Conservation (phyloP, 768 basidiomycete genomes). For the Dentipellis fragilis region DNA sequence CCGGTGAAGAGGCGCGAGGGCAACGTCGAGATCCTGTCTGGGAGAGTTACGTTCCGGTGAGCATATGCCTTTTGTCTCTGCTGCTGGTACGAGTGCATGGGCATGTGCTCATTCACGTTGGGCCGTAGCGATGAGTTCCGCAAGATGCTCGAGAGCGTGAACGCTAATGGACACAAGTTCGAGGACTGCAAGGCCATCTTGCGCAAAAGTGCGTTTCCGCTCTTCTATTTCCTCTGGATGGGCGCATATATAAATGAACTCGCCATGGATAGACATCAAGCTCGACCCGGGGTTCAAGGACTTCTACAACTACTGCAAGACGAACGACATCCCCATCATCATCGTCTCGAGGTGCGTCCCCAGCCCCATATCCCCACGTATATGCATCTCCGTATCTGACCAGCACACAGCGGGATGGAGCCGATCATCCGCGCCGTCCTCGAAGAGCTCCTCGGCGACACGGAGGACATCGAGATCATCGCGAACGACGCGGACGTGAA, state of each 20-base stretch:
- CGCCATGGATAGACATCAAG: constrained; percentile 69
- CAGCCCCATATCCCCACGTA: neutral
- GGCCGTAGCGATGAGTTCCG: constrained; percentile 70
- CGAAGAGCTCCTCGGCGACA: constrained; percentile 68
- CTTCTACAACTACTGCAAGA: constrained; percentile 80
- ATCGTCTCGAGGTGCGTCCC: constrained; percentile 85
- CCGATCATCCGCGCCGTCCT: constrained; percentile 89
- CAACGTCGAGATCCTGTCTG: constrained; percentile 65
- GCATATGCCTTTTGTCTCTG: neutral
- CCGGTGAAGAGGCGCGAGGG: constrained; percentile 58
- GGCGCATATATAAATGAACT: constrained; percentile 8
- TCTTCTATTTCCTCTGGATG: neutral
- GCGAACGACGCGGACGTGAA: constrained; percentile 78
- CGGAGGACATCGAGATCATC: constrained; percentile 78
- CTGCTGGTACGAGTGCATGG: neutral
- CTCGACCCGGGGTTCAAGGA: constrained; percentile 84
- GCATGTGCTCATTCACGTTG: neutral
- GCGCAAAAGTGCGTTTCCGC: constrained; percentile 50
- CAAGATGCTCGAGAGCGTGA: constrained; percentile 76
- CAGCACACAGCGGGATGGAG: constrained; percentile 67
- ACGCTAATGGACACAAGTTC: constrained; percentile 64
- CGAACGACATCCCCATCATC: constrained; percentile 73
- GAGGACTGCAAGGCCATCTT: constrained; percentile 79
- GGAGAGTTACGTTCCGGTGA: constrained; percentile 59
- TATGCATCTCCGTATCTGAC: neutral